phyloP scores from a whole-genome alignment of 805 yeast species.

The Wickerhamomyces ciferrii region DNA sequence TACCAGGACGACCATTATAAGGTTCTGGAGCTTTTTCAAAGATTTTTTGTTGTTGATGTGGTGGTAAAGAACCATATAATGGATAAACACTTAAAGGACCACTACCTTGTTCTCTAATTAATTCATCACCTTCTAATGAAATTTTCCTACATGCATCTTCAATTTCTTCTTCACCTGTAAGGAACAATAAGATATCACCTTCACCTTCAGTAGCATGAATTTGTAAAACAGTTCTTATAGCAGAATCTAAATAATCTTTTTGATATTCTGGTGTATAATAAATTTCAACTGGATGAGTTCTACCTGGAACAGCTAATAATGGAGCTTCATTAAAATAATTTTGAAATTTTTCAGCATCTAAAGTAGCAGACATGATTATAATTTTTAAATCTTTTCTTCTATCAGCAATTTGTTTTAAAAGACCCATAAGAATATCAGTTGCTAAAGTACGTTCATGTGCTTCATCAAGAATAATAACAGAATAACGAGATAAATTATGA shows the following conservation, averaged over 20 bases:
- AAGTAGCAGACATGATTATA: constrained; percentile 95
- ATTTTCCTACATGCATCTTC: constrained; percentile 94
- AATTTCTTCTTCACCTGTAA: constrained; percentile 97
- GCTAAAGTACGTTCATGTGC: constrained; percentile 98
- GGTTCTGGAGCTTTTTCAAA: constrained; percentile 83
- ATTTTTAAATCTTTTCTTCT: constrained; percentile 87
- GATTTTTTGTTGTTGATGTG: constrained; percentile 89
- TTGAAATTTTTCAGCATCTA: constrained; percentile 96
- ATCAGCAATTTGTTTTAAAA: constrained; percentile 72
- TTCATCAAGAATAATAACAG: constrained; percentile 92
- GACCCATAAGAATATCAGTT: constrained; percentile 95
- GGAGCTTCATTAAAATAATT: constrained; percentile 88
- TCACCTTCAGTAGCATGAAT: constrained; percentile 95
- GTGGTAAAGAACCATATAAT: constrained; percentile 93
- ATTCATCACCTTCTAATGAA: constrained; percentile 81
- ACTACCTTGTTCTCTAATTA: constrained; percentile 81
- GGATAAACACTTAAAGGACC: constrained; percentile 93
- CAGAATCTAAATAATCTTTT: constrained; percentile 90
- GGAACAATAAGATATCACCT: constrained; percentile 82
- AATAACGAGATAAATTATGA: constrained; percentile 71
- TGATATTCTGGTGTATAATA: constrained; percentile 97
- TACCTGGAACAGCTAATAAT: constrained; percentile 91
- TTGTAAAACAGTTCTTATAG: constrained; percentile 91
- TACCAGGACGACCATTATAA: constrained; percentile 84
- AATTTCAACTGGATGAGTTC: constrained; percentile 96